Percentiles rank a stretch among this genome's conserved stretches.
Conservation (phyloP, 495 filamentous ascomycete species). For the Parmelia sp. region DNA sequence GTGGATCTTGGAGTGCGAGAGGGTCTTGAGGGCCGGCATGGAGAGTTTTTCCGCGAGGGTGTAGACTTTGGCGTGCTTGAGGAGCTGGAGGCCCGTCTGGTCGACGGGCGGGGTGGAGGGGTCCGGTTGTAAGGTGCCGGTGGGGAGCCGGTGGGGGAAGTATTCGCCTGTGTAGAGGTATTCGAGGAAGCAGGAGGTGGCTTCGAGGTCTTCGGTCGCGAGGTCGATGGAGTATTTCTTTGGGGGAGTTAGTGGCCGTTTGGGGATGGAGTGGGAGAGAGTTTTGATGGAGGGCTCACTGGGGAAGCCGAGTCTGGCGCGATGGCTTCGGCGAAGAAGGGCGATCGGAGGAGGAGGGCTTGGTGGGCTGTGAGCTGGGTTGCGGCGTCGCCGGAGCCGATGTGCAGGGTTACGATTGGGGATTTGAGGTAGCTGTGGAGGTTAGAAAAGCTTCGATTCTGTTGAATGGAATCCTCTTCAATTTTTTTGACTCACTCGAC, state of each 20-base stretch:
- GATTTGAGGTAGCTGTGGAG: slow-evolving; percentile 54
- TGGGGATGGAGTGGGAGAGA: not conserved
- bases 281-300: not conserved
- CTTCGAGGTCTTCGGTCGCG: slow-evolving; percentile 63
- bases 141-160: slow-evolving; percentile 59
- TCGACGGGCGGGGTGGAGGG: slow-evolving; percentile 55
- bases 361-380: slow-evolving; percentile 73
- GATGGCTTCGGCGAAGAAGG: slow-evolving; percentile 63
- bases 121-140: slow-evolving; percentile 50
- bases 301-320: slow-evolving; percentile 19
- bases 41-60: slow-evolving; percentile 77
- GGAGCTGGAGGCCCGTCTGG: slow-evolving; percentile 65
- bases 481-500: slow-evolving; percentile 23
- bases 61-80: slow-evolving; percentile 83
- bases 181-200: slow-evolving; percentile 81
- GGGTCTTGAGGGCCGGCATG: slow-evolving; percentile 62
- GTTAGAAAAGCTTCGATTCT: not conserved
- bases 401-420: slow-evolving; percentile 70
- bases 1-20: slow-evolving; percentile 85
- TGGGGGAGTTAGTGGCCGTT: not conserved
- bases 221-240: slow-evolving; percentile 60
- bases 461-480: not conserved
- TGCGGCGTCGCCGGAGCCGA: slow-evolving; percentile 56
- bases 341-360: slow-evolving; percentile 62
- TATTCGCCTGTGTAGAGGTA: slow-evolving; percentile 92